A percentile compares a stretch with the other conserved stretches of the same genome.
These are phyloP conservation scores for Keithomyces neogunnii DNA, from an alignment of 2,329 filamentous ascomycete genomes.

Conservation along the genomic window DNA sequence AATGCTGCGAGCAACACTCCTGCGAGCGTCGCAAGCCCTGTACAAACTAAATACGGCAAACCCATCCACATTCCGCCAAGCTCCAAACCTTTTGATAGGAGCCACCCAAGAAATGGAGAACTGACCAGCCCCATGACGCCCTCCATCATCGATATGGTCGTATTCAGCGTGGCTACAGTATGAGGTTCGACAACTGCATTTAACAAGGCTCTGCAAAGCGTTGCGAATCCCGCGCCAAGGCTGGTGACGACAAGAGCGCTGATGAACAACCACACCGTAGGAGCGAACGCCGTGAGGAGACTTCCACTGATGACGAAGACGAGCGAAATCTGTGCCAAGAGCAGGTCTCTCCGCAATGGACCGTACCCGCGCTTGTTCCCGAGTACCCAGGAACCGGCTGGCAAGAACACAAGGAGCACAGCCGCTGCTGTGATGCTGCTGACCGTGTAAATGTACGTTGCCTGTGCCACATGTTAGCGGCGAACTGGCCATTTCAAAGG, in stretches of 20 bases:
- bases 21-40: conserved; percentile 20
- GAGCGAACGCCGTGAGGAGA: conserved; percentile 28
- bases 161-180: conserved; percentile 46
- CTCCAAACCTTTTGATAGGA: conserved; percentile 36
- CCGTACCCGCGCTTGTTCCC: conserved; percentile 20
- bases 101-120: conserved; percentile 35
- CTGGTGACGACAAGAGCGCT: conserved; percentile 35
- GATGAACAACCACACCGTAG: conserved; percentile 25
- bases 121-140: conserved; percentile 37
- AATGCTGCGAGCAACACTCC: conserved; percentile 21
- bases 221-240: conserved; percentile 33
- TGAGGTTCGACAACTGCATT: conserved; percentile 44
- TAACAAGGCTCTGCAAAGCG: conserved; percentile 40
- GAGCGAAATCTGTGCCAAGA: conserved; percentile 27
- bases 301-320: conserved; percentile 23
- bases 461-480: conserved; percentile 15
- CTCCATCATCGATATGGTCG: conserved; percentile 41
- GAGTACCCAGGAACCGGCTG: conserved; percentile 23
- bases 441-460: conserved; percentile 32
- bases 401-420: conserved; percentile 30
- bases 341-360: conserved; percentile 30
- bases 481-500: background rate
- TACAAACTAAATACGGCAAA: conserved; percentile 36
- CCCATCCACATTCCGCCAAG: conserved; percentile 40
- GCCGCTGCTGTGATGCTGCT: conserved; percentile 28